These are phyloP conservation scores for Nymphaea colorata DNA, from an alignment of 164 flowering plant species.

Conservation along the genomic window DNA sequence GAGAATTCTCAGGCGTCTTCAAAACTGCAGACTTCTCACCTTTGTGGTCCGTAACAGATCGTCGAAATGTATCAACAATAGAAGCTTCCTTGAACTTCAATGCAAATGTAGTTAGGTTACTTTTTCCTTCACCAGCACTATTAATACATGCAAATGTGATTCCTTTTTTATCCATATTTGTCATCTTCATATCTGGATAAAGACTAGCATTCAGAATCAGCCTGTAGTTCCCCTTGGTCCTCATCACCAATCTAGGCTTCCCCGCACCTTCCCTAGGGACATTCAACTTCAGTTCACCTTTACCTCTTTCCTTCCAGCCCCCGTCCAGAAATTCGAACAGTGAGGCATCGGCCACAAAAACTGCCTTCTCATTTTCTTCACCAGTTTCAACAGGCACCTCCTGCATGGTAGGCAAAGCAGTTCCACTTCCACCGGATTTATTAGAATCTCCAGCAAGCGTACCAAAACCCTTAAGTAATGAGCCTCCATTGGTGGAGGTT, in stretches of 20 bases:
- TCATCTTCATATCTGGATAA: slow-evolving; percentile 83
- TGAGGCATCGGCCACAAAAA: slow-evolving; percentile 69
- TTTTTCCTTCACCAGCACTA: slow-evolving; percentile 40
- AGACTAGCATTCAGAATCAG: slow-evolving; percentile 77
- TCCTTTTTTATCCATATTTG: slow-evolving; percentile 85
- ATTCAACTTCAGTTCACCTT: slow-evolving; percentile 87
- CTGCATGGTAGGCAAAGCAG: slow-evolving; percentile 36
- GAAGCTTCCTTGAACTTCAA: slow-evolving; percentile 68
- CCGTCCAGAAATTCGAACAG: slow-evolving; percentile 73
- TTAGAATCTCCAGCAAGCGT: slow-evolving; percentile 22
- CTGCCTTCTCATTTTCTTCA: slow-evolving; percentile 78
- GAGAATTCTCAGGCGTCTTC: slow-evolving; percentile 86
- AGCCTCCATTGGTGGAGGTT: slow-evolving; percentile 38
- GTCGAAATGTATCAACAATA: slow-evolving; percentile 54
- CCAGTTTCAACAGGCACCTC: slow-evolving; percentile 86
- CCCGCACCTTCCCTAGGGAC: slow-evolving; percentile 37
- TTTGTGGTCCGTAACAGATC: slow-evolving; percentile 45
- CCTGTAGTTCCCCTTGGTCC: slow-evolving; percentile 70
- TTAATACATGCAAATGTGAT: slow-evolving; percentile 83
- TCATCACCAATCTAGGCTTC: slow-evolving; percentile 72
- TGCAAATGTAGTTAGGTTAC: slow-evolving; percentile 59
- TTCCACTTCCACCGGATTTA: slow-evolving; percentile 31
- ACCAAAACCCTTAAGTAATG: slow-evolving; percentile 37
- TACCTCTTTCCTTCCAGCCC: slow-evolving; percentile 94
- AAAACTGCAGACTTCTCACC: slow-evolving; percentile 21